Conservation (phyloP, 257 asterid genomes). For the Cinchona pubescens region DNA sequence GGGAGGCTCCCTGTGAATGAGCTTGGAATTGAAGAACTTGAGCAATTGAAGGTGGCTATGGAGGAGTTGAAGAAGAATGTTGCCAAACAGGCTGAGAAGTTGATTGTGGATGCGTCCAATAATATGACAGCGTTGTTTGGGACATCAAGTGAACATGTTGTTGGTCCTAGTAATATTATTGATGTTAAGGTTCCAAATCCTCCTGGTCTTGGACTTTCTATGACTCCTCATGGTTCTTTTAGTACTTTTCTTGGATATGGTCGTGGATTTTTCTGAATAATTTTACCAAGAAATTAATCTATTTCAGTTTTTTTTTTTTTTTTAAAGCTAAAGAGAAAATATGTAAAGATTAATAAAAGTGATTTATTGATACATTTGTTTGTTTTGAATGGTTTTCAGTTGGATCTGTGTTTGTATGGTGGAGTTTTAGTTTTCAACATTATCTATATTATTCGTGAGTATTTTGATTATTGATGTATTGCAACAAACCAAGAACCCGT, state of each 20-base stretch:
- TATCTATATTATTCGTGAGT: not conserved
- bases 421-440: not conserved
- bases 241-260: conserved; percentile 26
- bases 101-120: conserved; percentile 23
- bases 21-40: conserved; percentile 32
- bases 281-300: not conserved
- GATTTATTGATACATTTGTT: not conserved
- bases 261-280: conserved; percentile 15
- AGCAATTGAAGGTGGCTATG: conserved; percentile 38
- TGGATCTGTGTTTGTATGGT: not conserved
- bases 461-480: not conserved
- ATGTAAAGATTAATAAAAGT: not conserved
- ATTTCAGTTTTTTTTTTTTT: too few species aligned
- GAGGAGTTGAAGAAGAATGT: conserved; percentile 37
- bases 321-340: not conserved
- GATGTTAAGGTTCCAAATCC: conserved; percentile 15
- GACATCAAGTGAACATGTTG: conserved; percentile 22
- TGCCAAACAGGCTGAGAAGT: conserved; percentile 25
- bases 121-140: conserved; percentile 16
- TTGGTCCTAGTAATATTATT: not conserved
- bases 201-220: conserved; percentile 32
- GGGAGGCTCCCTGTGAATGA: conserved; percentile 40
- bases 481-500: not conserved
- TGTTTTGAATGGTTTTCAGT: not conserved
- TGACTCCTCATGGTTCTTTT: conserved; percentile 36